Evolutionary conservation across 805 yeast genomes (phyloP).

Genomic region (Wickerhamiella galacta): DNA sequence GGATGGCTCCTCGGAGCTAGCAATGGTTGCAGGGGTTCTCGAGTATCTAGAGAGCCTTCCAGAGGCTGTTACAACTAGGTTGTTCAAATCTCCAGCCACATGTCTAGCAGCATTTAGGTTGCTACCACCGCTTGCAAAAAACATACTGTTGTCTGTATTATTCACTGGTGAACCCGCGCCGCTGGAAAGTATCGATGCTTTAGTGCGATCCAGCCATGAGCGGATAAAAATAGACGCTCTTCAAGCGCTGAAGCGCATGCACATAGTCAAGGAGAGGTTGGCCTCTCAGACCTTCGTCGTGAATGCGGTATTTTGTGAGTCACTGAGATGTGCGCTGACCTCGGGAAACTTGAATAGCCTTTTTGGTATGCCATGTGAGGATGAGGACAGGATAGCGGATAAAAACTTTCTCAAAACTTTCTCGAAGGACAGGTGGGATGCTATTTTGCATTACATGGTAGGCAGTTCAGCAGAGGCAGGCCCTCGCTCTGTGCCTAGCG

Average conservation of each 20-base stretch:
- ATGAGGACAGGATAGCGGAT: conserved; percentile 30
- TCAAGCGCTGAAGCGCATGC: conserved; percentile 57
- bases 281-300: conserved; percentile 33
- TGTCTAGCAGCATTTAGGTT: conserved; percentile 85
- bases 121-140: conserved; percentile 77
- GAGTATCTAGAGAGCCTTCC: conserved; percentile 85
- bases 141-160: conserved; percentile 71
- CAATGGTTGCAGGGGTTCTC: conserved; percentile 32
- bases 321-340: conserved; percentile 68
- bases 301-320: conserved; percentile 57
- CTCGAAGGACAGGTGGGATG: conserved; percentile 85
- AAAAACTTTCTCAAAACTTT: conserved; percentile 58
- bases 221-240: conserved; percentile 53
- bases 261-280: conserved; percentile 46
- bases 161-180: conserved; percentile 63
- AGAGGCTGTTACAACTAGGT: conserved; percentile 61
- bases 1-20: too few species aligned
- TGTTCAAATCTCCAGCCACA: conserved; percentile 83
- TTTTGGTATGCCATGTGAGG: conserved; percentile 56
- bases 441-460: conserved; percentile 92
- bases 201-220: conserved; percentile 50
- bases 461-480: conserved; percentile 43
- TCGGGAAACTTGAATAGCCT: conserved; percentile 54
- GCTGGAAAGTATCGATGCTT: conserved; percentile 47
- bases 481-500: conserved; percentile 47